Evolutionary conservation across 2,329 filamentous ascomycete species (phyloP), one percentile per base, ranked within the genome.

Genomic region (Claviceps lovelessii): DNA sequence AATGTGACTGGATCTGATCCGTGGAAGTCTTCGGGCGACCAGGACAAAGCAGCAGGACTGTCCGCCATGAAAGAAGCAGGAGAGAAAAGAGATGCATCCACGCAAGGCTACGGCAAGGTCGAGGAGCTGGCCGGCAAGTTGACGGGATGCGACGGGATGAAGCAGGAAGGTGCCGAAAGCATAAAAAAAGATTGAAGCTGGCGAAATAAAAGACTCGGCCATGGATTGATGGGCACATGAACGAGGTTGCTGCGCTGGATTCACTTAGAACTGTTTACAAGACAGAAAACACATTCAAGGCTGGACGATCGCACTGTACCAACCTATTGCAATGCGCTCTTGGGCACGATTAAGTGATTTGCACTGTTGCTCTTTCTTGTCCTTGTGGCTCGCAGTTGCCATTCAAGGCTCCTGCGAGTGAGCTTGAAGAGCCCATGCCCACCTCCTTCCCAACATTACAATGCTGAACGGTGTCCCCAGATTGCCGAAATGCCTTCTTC

Each of bases 101-200:
- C 54, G 4, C 70, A 77, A 47, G 83, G 83, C 0, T 81, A 76
- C 54, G 84, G 84, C 41, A 80, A 77, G 62, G 73, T 74, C 3
- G 84, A 88, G 65, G 79, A 86, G 71, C 63, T 82, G 50, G 78
- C 81, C 0, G 84, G 84, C 6, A 79, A 78, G 62, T 68, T 77
- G 0, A 76, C 80, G 0, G 84, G 84, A 0, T 88, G 84, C 59
- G 80, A 84, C 66, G 84, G 84, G 0, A 87, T 88, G 84, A 71
- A 78, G 67, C 74, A 76, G 54, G 82, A 85, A 66, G 83, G 82
- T 0, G 72, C 70, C 15, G 74, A 71, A 19, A 83, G 78, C 62
- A 69, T 66, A 54, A 69, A 66, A 58, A 64, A 68, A 54, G 61
- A 63, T 35, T 61, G 60, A 45, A 61, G 23, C 23, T 15, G 46